Evolutionary conservation across 148 eudicot genomes (phyloP).

Genomic region (Heliosperma pusillum): DNA sequence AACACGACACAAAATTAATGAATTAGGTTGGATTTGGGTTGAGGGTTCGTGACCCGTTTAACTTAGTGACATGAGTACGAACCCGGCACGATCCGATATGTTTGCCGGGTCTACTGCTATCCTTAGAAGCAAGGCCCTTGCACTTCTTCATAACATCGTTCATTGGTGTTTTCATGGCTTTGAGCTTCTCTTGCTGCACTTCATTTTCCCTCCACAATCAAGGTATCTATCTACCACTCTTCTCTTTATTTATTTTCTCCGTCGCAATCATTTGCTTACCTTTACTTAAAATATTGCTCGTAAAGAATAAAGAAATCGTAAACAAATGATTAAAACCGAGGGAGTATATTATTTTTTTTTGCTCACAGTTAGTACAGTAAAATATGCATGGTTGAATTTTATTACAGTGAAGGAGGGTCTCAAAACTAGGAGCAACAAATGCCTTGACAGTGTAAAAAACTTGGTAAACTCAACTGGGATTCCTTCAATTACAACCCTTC

Average conservation of each 20-base stretch:
- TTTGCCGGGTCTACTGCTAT: too few relatives aligned
- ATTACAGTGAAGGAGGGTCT: slow-evolving; percentile 26
- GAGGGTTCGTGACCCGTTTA: too few relatives aligned
- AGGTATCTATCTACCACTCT: slow-evolving; percentile 11
- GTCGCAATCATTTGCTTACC: neutral
- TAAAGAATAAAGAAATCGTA: too few relatives aligned
- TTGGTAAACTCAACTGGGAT: slow-evolving; percentile 40
- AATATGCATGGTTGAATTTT: neutral
- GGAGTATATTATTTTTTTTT: too few relatives aligned
- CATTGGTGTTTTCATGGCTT: slow-evolving; percentile 30
- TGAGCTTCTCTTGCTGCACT: slow-evolving; percentile 40
- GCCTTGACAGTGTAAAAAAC: slow-evolving; percentile 40
- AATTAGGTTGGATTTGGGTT: too few relatives aligned
- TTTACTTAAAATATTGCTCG: neutral
- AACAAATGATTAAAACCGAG: too few relatives aligned
- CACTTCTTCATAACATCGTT: too few relatives aligned
- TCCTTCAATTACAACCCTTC: slow-evolving; percentile 42
- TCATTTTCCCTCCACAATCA: slow-evolving; percentile 32
- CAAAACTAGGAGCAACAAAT: slow-evolving; percentile 23
- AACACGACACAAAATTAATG: too few relatives aligned
- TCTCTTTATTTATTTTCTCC: neutral
- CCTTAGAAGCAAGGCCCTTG: too few relatives aligned
- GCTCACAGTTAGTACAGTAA: neutral
- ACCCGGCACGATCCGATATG: too few relatives aligned
- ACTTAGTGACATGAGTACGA: too few relatives aligned